Base-by-base conservation (phyloP, 257 asterid genomes). In the Ballota nigra region DNA sequence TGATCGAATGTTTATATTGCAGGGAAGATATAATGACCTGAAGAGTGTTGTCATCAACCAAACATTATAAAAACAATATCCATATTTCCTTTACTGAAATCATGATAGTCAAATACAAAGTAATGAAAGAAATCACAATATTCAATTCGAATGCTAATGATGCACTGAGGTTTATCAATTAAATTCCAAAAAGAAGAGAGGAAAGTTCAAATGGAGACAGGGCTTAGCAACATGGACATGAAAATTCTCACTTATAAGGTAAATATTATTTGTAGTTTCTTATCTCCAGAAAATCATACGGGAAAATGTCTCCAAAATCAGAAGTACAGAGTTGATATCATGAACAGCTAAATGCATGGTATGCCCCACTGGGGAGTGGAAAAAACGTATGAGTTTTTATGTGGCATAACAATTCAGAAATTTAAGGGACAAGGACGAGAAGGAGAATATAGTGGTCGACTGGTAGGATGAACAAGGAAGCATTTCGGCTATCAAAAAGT, bases 1-100 rank as follows among this genome's bases (percentile, higher is more conserved):
- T 94, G 68, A 91, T 80, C 34, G 95, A 91, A 56, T 83, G 85
- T 31, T 70, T 59, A 74, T 73, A 40, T 36, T 13, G 68, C 64
- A 73, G 7, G 66, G 45, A 53, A 63, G 43, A 63, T 26, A 65
- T 28, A 29, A 62, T 38, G 26, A 60, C 74, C 72, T 36, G 56
- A 62, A 60, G 29, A 58, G 63, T n/a, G n/a, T n/a, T 64, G 47
- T 41, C 5, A 34, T 55, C 62, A 65, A 41, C 60, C 51, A 38
- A 72, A 72, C 58, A 20, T 19, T 64, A 66, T 29, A 34, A 26
- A 69, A 71, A 66, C 7, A 41, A 56, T n/a, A 60, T 33, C 29
- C 24, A 60, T 10, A 59, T 24, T 57, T 16, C 57, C 62, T 33
- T 61, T 29, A 69, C 56, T 59, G 61, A 31, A 38, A 45, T 34